Conservation (phyloP, 1,139 yeast genomes). For the Nakaseomyces bracarensis region DNA sequence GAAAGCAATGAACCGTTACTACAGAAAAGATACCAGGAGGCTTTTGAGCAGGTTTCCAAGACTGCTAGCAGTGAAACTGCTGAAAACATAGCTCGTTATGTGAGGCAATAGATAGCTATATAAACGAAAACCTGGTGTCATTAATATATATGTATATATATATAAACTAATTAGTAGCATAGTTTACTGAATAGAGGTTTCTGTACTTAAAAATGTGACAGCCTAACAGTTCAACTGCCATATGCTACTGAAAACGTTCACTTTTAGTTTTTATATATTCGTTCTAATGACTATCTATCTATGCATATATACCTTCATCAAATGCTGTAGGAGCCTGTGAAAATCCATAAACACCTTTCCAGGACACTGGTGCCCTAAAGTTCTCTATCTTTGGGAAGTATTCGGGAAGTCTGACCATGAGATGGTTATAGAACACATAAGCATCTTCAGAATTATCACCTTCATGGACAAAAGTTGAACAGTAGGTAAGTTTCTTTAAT, state of each 20-base stretch:
- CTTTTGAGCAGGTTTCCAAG: conserved; percentile 58
- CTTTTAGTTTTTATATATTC: no score
- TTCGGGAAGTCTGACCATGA: conserved; percentile 11
- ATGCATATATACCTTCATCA: conserved; percentile 73
- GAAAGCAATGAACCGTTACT: conserved; percentile 44
- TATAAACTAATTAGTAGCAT: neutral
- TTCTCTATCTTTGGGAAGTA: conserved; percentile 4
- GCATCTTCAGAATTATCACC: conserved; percentile 85
- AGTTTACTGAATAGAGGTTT: no score
- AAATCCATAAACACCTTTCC: conserved; percentile 82
- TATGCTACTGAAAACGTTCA: no score
- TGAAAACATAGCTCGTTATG: conserved; percentile 61
- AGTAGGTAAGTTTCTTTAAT: conserved; percentile 20
- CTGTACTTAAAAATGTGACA: no score
- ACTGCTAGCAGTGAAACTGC: conserved; percentile 57
- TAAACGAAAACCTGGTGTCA: no score
- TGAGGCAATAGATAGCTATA: conserved; percentile 36
- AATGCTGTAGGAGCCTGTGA: conserved; percentile 55
- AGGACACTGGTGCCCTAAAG: conserved; percentile 60
- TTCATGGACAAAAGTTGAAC: conserved; percentile 59
- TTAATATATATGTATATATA: neutral
- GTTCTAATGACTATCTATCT: no score
- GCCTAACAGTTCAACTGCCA: no score
- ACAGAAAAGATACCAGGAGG: conserved; percentile 64
- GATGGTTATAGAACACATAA: conserved; percentile 41